These are phyloP conservation scores for Saccharomycopsis fermentans DNA, from an alignment of 805 yeast genomes.

Conservation along the genomic window DNA sequence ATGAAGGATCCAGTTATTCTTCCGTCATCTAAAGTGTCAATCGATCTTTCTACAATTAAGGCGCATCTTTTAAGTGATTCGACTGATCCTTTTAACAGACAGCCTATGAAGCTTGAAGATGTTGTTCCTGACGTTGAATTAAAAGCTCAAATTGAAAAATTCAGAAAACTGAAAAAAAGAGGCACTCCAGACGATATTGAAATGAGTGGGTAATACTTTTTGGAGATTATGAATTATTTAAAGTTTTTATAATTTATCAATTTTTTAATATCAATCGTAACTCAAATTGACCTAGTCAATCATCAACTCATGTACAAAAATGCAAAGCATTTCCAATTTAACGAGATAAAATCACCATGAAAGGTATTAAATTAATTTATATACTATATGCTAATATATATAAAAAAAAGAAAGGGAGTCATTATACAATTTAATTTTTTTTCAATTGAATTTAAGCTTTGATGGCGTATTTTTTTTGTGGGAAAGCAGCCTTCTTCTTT, in stretches of 20 bases:
- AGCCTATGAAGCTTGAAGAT: conserved; percentile 83
- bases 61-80: conserved; percentile 90
- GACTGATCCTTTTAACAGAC: conserved; percentile 94
- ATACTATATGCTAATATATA: not conserved
- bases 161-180: conserved; percentile 33
- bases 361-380: conserved; percentile 1
- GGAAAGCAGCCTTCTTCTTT: conserved; percentile 93
- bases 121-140: conserved; percentile 71
- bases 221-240: too few relatives aligned
- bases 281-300: too few relatives aligned
- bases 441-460: conserved; percentile 66
- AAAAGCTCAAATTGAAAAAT: conserved; percentile 48
- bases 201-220: conserved; percentile 14
- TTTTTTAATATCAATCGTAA: too few relatives aligned
- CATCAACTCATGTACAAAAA: not conserved
- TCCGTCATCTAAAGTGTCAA: conserved; percentile 75
- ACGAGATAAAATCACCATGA: conserved; percentile 1
- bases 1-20: conserved; percentile 96
- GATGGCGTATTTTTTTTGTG: conserved; percentile 96
- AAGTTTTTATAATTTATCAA: too few relatives aligned
- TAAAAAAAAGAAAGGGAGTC: conserved; percentile 3
- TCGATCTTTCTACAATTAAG: conserved; percentile 86
- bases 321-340: not conserved
- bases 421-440: not conserved
- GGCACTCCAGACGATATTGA: conserved; percentile 12